phyloP scores from a whole-genome alignment of 768 basidiomycete species.

The Hygrocybe coccinea region DNA sequence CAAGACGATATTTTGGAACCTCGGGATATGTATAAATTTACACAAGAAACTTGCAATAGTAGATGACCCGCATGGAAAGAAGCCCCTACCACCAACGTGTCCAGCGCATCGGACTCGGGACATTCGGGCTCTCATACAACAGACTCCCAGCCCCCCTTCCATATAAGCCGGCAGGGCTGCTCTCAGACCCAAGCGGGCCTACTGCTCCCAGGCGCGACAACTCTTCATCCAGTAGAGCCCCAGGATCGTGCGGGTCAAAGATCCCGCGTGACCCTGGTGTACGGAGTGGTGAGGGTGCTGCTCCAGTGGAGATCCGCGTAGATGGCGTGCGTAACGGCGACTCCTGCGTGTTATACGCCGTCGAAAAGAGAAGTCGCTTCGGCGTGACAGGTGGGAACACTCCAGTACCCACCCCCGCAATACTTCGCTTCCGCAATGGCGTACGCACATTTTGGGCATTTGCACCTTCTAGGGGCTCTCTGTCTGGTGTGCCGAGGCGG shows the following conservation, averaged over 20 bases:
- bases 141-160: constrained; percentile 50
- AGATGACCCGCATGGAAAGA: neutral
- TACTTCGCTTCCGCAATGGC: constrained; percentile 40
- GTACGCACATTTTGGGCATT: constrained; percentile 35
- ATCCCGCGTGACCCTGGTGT: constrained; percentile 49
- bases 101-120: constrained; percentile 51
- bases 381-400: constrained; percentile 35
- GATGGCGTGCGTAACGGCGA: constrained; percentile 39
- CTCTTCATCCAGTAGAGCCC: constrained; percentile 66
- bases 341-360: constrained; percentile 28
- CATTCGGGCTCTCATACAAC: constrained; percentile 72
- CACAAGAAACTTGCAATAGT: neutral
- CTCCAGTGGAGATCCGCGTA: neutral
- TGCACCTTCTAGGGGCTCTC: constrained; percentile 32
- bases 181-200: constrained; percentile 35
- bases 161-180: constrained; percentile 66
- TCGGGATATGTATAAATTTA: neutral
- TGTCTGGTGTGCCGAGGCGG: constrained; percentile 14
- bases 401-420: constrained; percentile 26
- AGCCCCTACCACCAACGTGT: constrained; percentile 45
- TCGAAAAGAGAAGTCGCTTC: constrained; percentile 38
- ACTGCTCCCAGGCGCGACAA: constrained; percentile 48
- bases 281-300: constrained; percentile 37
- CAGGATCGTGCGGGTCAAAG: constrained; percentile 70
- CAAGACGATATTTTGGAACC: neutral